phyloP scores from a whole-genome alignment of 2,329 filamentous ascomycete genomes.

The Fusarium avenaceum region DNA sequence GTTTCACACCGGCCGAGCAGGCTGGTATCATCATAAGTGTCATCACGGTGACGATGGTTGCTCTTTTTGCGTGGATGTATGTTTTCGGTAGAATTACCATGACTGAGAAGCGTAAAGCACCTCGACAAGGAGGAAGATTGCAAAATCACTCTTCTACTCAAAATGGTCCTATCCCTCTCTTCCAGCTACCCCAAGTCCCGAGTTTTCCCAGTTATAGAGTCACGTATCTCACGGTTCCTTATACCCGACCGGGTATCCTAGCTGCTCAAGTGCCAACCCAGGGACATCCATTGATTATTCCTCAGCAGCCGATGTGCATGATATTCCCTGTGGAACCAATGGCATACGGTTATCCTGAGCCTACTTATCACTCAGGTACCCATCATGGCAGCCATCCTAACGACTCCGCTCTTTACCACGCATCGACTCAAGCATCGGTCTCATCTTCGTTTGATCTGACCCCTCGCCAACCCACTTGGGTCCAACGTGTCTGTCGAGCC shows the following conservation, averaged over 20 bases:
- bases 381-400: too few relatives aligned
- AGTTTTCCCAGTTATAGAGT: slow-evolving; percentile 18
- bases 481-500: slow-evolving; percentile 46
- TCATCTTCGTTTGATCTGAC: slow-evolving; percentile 10
- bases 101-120: slow-evolving; percentile 29
- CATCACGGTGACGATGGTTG: slow-evolving; percentile 47
- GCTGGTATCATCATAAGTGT: slow-evolving; percentile 58
- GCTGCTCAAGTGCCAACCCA: slow-evolving; percentile 6
- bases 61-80: slow-evolving; percentile 54
- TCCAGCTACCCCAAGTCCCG: slow-evolving; percentile 38
- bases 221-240: slow-evolving; percentile 41
- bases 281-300: neutral
- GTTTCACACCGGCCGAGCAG: slow-evolving; percentile 55
- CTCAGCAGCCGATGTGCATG: slow-evolving; percentile 19
- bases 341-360: neutral
- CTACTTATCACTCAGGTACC: too few relatives aligned
- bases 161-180: slow-evolving; percentile 9
- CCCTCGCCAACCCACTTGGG: slow-evolving; percentile 46
- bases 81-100: slow-evolving; percentile 49
- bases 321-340: slow-evolving; percentile 4
- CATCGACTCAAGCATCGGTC: neutral
- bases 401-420: too few relatives aligned
- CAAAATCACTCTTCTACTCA: slow-evolving; percentile 10
- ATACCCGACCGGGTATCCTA: slow-evolving; percentile 7
- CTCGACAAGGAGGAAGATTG: slow-evolving; percentile 19